Evolutionary conservation across 164 flowering plant genomes (phyloP).

Genomic region (Nymphaea colorata): DNA sequence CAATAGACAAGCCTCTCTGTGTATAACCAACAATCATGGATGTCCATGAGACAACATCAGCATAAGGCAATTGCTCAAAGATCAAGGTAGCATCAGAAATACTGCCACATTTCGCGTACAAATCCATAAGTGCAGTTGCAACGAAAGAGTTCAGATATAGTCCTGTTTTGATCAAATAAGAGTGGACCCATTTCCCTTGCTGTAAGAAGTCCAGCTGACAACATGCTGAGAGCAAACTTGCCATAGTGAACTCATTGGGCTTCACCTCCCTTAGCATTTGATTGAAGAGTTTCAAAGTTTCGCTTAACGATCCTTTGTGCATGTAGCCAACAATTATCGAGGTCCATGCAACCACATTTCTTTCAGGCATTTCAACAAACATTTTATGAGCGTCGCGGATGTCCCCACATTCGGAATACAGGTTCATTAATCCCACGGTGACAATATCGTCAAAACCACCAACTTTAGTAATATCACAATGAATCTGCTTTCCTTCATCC

Average conservation of each 20-base stretch:
- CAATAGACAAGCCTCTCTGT: constrained; percentile 26
- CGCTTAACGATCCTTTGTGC: constrained; percentile 38
- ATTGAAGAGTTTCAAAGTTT: constrained; percentile 55
- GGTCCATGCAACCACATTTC: constrained; percentile 65
- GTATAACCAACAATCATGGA: constrained; percentile 77
- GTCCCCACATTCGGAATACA: constrained; percentile 59
- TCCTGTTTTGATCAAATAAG: constrained; percentile 46
- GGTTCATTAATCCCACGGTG: constrained; percentile 41
- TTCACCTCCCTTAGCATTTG: constrained; percentile 42
- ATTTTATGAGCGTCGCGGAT: constrained; percentile 23
- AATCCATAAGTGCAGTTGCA: constrained; percentile 38
- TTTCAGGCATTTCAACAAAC: constrained; percentile 36
- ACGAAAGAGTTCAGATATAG: constrained; percentile 26
- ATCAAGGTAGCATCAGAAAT: constrained; percentile 38
- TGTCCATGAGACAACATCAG: constrained; percentile 67
- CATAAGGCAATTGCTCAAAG: constrained; percentile 28
- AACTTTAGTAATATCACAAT: constrained; percentile 38
- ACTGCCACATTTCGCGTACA: constrained; percentile 55
- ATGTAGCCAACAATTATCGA: constrained; percentile 64
- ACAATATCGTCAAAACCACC: constrained; percentile 55
- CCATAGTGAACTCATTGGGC: constrained; percentile 51
- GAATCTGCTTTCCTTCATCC: constrained; percentile 43
- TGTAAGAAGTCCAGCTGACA: constrained; percentile 43
- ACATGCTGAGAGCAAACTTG: constrained; percentile 51
- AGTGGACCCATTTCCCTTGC: constrained; percentile 81